A percentile compares a stretch with the other conserved stretches of the same genome.
Conservation (phyloP, 257 asterid genomes). For the Marsdenia floribunda region DNA sequence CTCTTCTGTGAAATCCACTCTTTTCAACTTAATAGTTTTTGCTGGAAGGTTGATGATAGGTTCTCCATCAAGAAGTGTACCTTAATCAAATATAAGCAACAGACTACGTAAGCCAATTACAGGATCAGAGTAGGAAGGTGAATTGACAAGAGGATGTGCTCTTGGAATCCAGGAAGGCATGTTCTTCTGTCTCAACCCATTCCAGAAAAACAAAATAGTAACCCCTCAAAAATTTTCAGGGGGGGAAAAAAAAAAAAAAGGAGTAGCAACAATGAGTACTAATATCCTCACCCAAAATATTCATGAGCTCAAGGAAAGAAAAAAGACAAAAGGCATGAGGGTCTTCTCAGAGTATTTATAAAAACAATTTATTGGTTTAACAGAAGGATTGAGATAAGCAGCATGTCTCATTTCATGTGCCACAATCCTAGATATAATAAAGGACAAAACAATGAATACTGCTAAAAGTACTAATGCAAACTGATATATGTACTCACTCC, state of each 20-base stretch:
- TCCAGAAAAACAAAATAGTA: background rate
- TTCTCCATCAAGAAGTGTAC: constrained; percentile 80
- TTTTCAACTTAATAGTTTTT: constrained; percentile 66
- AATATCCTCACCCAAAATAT: too few relatives aligned
- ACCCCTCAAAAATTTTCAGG: background rate
- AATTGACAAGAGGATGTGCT: background rate
- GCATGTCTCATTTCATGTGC: background rate
- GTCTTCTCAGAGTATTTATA: background rate
- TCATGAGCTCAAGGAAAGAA: too few relatives aligned
- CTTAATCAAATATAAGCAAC: constrained; percentile 33
- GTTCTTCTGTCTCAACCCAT: background rate
- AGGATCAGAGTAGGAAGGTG: background rate
- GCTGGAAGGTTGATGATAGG: constrained; percentile 87
- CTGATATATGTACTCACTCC: background rate
- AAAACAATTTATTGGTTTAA: background rate
- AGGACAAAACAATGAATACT: background rate
- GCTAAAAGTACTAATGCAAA: background rate
- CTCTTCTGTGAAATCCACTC: constrained; percentile 74
- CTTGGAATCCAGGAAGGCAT: background rate
- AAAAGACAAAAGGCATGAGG: background rate
- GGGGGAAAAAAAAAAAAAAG: too few relatives aligned
- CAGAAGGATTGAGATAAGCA: background rate
- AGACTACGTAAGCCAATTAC: constrained; percentile 17
- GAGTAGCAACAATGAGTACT: too few relatives aligned
- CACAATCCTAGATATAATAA: background rate